These are phyloP conservation scores for Trematosphaeria pertusa DNA, from an alignment of 2,329 filamentous ascomycete genomes.

Conservation along the genomic window DNA sequence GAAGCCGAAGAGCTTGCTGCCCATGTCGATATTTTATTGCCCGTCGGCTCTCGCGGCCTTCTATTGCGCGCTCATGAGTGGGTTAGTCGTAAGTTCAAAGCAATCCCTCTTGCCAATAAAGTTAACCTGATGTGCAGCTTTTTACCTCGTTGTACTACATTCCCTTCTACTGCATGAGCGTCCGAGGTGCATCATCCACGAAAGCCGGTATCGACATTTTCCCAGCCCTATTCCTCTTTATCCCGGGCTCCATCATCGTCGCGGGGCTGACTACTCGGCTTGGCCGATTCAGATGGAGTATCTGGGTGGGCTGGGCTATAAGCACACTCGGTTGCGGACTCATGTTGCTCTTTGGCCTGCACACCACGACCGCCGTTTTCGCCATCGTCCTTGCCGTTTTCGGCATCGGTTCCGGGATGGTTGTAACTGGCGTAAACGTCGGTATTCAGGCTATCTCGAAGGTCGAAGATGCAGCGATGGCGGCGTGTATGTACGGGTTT, in stretches of 20 bases:
- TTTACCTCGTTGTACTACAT: slow-evolving; percentile 53
- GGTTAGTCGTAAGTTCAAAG: slow-evolving; percentile 49
- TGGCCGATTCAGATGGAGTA: slow-evolving; percentile 49
- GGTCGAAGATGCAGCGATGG: slow-evolving; percentile 39
- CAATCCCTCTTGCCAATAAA: background rate
- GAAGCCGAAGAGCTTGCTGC: slow-evolving; percentile 47
- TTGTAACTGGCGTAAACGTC: slow-evolving; percentile 50
- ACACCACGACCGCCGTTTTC: slow-evolving; percentile 46
- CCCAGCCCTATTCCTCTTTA: slow-evolving; percentile 42
- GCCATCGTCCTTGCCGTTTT: slow-evolving; percentile 47
- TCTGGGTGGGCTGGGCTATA: slow-evolving; percentile 53
- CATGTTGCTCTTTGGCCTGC: slow-evolving; percentile 43
- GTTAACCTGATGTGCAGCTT: slow-evolving; percentile 44
- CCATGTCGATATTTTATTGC: slow-evolving; percentile 46
- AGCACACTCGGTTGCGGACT: slow-evolving; percentile 47
- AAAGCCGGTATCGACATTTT: slow-evolving; percentile 50
- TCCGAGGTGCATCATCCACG: slow-evolving; percentile 42
- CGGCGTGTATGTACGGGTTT: slow-evolving; percentile 49
- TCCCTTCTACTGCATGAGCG: slow-evolving; percentile 50
- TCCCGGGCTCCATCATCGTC: slow-evolving; percentile 36
- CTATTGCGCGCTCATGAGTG: slow-evolving; percentile 50
- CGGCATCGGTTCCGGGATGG: slow-evolving; percentile 53
- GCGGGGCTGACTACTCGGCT: slow-evolving; percentile 31
- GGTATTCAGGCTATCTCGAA: slow-evolving; percentile 48
- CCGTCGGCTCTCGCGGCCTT: slow-evolving; percentile 49